Conservation (phyloP, 805 yeast genomes). For the Ogataea pignaliae region DNA sequence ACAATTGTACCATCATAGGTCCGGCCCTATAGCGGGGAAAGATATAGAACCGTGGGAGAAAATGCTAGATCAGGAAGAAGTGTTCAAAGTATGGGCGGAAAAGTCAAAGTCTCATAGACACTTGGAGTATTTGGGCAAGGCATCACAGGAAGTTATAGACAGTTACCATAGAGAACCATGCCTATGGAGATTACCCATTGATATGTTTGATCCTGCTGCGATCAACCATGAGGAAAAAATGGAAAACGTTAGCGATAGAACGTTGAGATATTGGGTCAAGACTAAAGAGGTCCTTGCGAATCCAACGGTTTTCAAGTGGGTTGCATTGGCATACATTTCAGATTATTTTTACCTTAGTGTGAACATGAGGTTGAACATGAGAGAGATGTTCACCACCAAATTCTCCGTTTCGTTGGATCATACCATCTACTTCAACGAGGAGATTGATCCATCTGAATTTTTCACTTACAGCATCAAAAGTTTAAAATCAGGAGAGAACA, state of each 20-base stretch:
- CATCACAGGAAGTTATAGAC: constrained; percentile 16
- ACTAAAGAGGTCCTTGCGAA: constrained; percentile 21
- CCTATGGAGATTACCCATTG: constrained; percentile 29
- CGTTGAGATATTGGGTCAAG: constrained; percentile 29
- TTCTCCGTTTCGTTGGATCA: constrained; percentile 65
- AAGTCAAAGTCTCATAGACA: constrained; percentile 19
- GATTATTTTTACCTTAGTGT: constrained; percentile 53
- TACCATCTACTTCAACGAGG: constrained; percentile 57
- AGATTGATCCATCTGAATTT: constrained; percentile 42
- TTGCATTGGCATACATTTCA: constrained; percentile 54
- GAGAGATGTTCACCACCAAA: constrained; percentile 40
- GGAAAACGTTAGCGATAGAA: constrained; percentile 19
- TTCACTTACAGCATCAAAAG: constrained; percentile 44
- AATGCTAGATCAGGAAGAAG: constrained; percentile 25
- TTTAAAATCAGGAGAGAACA: constrained; percentile 45
- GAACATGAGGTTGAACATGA: constrained; percentile 46
- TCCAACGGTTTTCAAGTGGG: constrained; percentile 41
- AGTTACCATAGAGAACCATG: constrained; percentile 31
- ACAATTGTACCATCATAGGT: constrained; percentile 26
- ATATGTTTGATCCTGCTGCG: constrained; percentile 28
- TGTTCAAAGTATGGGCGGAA: constrained; percentile 26
- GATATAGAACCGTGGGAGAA: constrained; percentile 27
- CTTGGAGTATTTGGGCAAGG: constrained; percentile 21
- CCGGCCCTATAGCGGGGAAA: constrained; percentile 25
- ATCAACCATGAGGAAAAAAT: constrained; percentile 17